Evolutionary conservation across 305 asterid genomes (phyloP).

Genomic region (Coffea humblotiana): DNA sequence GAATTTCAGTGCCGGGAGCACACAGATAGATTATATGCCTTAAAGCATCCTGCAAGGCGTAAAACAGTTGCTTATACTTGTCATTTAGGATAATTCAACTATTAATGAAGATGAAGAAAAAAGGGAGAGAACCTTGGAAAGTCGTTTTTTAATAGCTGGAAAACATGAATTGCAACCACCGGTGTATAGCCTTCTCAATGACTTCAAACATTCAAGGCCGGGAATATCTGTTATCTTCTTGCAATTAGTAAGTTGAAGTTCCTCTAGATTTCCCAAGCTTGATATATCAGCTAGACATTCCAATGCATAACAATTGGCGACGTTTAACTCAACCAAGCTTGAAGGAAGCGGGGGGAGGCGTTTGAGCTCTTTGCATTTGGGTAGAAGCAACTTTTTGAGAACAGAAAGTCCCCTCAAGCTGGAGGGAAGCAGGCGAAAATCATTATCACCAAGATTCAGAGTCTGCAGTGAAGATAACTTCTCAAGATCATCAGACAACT

Average conservation of each 20-base stretch:
- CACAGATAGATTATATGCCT: constrained; percentile 25
- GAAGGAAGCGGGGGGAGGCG: constrained; percentile 34
- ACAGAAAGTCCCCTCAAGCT: constrained; percentile 26
- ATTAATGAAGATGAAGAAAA: not conserved
- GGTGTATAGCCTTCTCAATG: constrained; percentile 26
- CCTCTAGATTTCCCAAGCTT: constrained; percentile 16
- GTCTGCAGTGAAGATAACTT: constrained; percentile 24
- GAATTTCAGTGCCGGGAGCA: constrained; percentile 33
- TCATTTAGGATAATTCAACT: no score
- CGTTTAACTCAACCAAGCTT: constrained; percentile 22
- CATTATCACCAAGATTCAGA: constrained; percentile 28
- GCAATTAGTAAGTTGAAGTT: constrained; percentile 32
- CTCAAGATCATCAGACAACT: constrained; percentile 35
- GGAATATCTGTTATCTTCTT: constrained; percentile 25
- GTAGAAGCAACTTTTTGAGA: constrained; percentile 22
- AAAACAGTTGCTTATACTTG: not conserved
- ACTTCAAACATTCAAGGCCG: constrained; percentile 29
- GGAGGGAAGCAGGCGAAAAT: constrained; percentile 29
- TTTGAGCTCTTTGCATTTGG: constrained; percentile 29
- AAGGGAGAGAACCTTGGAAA: constrained; percentile 15
- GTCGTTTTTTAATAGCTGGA: constrained; percentile 11
- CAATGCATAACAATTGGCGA: constrained; percentile 29
- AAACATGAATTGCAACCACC: constrained; percentile 30
- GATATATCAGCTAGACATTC: constrained; percentile 21
- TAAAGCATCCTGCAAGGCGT: constrained; percentile 25